Percentiles rank a stretch among this genome's conserved stretches.
Evolutionary conservation across 176 grass and related monocot genomes (phyloP).

Genomic region (Aegilops speltoides): DNA sequence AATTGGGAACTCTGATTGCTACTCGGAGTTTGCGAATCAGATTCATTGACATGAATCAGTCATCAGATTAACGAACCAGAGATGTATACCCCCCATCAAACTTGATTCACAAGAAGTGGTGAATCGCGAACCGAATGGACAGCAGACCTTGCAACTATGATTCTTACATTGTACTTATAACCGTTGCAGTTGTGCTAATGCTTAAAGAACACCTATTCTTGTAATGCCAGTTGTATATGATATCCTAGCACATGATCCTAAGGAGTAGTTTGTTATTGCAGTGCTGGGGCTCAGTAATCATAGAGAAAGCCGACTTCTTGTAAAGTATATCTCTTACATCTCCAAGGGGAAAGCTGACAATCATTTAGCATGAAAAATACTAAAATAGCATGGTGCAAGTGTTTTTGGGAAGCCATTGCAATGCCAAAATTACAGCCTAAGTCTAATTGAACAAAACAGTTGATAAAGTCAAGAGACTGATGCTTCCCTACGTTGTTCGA

Average conservation of each 20-base stretch:
- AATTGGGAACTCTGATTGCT: background rate
- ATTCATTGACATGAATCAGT: background rate
- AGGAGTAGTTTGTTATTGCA: background rate
- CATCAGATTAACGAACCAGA: background rate
- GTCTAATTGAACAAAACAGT: background rate
- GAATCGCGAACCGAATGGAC: too few species aligned
- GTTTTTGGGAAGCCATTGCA: too few species aligned
- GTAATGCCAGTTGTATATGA: background rate
- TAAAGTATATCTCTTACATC: background rate
- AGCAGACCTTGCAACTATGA: too few species aligned
- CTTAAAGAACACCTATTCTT: background rate
- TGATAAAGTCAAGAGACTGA: background rate
- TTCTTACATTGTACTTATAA: background rate
- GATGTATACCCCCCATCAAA: background rate
- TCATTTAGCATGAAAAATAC: background rate
- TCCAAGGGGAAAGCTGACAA: background rate
- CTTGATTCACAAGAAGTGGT: too few species aligned
- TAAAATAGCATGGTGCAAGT: too few species aligned
- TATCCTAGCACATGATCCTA: background rate
- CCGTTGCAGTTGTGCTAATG: constrained; percentile 2
- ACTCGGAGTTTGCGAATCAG: background rate
- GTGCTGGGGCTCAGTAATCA: background rate
- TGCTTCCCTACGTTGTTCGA: background rate
- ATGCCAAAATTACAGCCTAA: background rate
- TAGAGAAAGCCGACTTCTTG: background rate